These are phyloP conservation scores for Gracilariopsis chorda DNA, from an alignment of 23 red algal species.

Conservation along the genomic window DNA sequence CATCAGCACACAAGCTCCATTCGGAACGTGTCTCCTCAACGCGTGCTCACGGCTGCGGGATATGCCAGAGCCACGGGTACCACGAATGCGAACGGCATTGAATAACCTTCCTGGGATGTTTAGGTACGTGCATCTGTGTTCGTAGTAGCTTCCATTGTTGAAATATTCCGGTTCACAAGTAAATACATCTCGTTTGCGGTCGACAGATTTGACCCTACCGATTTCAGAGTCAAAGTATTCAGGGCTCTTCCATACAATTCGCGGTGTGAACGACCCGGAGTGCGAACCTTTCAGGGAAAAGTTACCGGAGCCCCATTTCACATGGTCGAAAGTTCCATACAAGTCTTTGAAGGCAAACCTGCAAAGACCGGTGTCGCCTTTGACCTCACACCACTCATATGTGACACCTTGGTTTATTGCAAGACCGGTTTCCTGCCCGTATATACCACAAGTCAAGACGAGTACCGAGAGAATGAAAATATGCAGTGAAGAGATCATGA, in stretches of 20 bases:
- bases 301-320: not conserved
- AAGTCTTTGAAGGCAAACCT: not conserved
- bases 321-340: not conserved
- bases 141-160: not conserved
- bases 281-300: not conserved
- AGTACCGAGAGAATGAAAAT: too few species aligned
- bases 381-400: not conserved
- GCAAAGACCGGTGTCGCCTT: not conserved
- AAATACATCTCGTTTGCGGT: not conserved
- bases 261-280: not conserved
- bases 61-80: not conserved
- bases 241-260: not conserved
- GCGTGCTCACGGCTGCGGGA: not conserved
- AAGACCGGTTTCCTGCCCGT: too few species aligned
- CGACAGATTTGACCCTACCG: not conserved
- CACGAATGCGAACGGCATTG: not conserved
- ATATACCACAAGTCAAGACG: too few species aligned
- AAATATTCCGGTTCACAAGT: not conserved
- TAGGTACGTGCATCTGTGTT: not conserved
- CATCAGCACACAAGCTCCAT: conserved; percentile 15
- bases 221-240: not conserved
- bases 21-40: not conserved
- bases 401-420: not conserved
- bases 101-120: not conserved
- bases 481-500: too few species aligned